Percentiles rank a stretch among this genome's conserved stretches.
These are phyloP conservation scores for Quercus robur DNA, from an alignment of 306 rosid genomes.

Conservation along the genomic window DNA sequence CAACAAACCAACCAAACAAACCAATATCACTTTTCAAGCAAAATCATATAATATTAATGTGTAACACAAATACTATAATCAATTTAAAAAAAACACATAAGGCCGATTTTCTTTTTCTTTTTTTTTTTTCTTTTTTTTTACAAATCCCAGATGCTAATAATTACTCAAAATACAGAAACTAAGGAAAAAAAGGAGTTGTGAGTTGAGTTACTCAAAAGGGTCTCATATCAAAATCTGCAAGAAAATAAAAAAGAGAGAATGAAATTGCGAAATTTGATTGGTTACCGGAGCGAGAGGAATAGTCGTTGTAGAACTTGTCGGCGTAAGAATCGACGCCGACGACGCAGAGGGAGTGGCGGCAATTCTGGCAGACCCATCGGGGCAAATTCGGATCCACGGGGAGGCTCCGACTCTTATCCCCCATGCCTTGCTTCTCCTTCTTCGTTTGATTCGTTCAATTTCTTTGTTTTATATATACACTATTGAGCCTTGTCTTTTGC, in stretches of 20 bases:
- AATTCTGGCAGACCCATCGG: slow-evolving; percentile 89
- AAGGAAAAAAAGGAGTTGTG: neutral
- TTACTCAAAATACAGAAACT: neutral
- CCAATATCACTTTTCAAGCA: neutral
- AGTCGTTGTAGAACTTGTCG: slow-evolving; percentile 72
- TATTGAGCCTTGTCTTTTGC: too few species aligned
- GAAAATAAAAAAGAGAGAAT: neutral
- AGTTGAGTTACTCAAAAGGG: too few species aligned
- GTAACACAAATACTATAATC: neutral
- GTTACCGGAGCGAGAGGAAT: slow-evolving; percentile 77
- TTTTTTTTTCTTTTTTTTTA: neutral
- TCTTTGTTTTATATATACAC: too few species aligned
- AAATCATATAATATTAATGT: neutral
- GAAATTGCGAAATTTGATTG: neutral
- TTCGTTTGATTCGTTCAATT: neutral
- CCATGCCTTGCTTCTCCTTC: slow-evolving; percentile 22
- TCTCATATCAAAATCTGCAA: neutral
- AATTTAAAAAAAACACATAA: neutral
- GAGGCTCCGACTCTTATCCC: slow-evolving; percentile 61
- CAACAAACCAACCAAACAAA: neutral
- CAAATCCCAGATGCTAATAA: neutral
- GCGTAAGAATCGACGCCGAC: slow-evolving; percentile 88
- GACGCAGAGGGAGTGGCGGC: slow-evolving; percentile 73
- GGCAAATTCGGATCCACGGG: slow-evolving; percentile 81
- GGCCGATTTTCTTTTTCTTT: too few species aligned